Evolutionary conservation across 352 stramenopile genomes (phyloP).

Genomic region (Phytophthora ohioensis): DNA sequence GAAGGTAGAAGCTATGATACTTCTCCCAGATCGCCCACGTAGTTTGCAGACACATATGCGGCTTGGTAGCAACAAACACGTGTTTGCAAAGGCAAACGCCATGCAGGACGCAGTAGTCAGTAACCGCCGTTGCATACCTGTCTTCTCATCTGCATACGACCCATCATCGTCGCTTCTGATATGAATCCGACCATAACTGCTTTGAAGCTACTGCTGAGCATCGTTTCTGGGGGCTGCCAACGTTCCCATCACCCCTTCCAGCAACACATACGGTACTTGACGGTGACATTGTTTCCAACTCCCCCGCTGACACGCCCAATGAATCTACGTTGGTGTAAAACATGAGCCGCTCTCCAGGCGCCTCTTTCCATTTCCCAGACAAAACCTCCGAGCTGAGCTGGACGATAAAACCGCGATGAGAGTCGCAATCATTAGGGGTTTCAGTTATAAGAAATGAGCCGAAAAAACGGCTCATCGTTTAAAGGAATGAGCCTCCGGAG

Average conservation of each 20-base stretch:
- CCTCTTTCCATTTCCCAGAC: slow-evolving; percentile 22
- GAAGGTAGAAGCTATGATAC: slow-evolving; percentile 22
- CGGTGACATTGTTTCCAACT: neutral
- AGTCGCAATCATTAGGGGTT: neutral
- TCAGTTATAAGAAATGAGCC: too few relatives aligned
- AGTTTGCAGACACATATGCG: slow-evolving; percentile 8
- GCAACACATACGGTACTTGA: neutral
- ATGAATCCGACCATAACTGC: slow-evolving; percentile 10
- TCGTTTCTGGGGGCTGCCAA: slow-evolving; percentile 2
- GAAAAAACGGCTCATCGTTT: too few relatives aligned
- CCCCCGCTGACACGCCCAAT: neutral
- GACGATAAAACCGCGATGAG: slow-evolving; percentile 6
- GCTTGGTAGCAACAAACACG: neutral
- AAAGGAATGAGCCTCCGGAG: too few relatives aligned
- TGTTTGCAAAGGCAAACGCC: slow-evolving; percentile 5
- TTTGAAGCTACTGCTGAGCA: neutral
- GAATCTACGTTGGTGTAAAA: slow-evolving; percentile 2
- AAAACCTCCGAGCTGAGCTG: slow-evolving; percentile 12
- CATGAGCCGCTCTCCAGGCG: neutral
- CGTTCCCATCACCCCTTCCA: neutral
- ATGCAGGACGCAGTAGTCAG: slow-evolving; percentile 6
- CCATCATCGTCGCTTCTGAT: slow-evolving; percentile 16
- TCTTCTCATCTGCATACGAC: slow-evolving; percentile 16
- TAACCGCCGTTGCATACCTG: slow-evolving; percentile 19
- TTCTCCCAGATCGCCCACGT: slow-evolving; percentile 30